Base-by-base conservation (phyloP, 768 basidiomycete species). In the Nidularia sp. region DNA sequence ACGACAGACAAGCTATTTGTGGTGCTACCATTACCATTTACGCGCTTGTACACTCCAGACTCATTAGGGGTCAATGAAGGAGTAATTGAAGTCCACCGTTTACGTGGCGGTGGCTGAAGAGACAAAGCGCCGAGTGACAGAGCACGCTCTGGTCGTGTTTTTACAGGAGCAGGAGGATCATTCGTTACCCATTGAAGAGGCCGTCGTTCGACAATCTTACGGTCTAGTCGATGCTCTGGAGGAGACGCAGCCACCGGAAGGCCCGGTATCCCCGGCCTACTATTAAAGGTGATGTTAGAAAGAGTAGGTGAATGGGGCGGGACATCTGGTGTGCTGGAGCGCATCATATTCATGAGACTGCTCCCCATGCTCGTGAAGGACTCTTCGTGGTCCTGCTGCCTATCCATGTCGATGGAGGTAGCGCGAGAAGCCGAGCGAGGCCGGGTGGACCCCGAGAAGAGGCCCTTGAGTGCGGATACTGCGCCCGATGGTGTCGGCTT, bases 361-460 rank as follows among this genome's bases (percentile, higher is more conserved):
- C 67, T 79, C 6, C 83, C 81, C 57, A 72, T 80, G 35, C 74
- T 74, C 25, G 74, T 71, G 53, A 86, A 85, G 7, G 84, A 84
- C 12, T 83, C 83, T 49, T 83, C 72, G 9, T 61, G 63, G 6
- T 48, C 57, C 61, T 56, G 71, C 45, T 60, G 69, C 32, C 57
- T 56, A n/a, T 69, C 70, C 34, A 62, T 68, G 32, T 74, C 70
- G n/a, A 74, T 62, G 5, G 76, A 74, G 6, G 77, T 69, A 12
- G 79, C 72, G 36, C 77, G 73, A 13, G 84, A 84, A 2, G 73
- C 68, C 3, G 85, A 84, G 3, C 83, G 78, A 34, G 84, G 81
- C 4, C 85, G 79, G 32, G 64, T 65, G 9, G 67, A 58, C 12
- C 66, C 68, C 32, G 73, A 66, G 57, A 86, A 86, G 32, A 88